Conservation (phyloP, 768 basidiomycete genomes). For the Macrolepiota albuminosa region DNA sequence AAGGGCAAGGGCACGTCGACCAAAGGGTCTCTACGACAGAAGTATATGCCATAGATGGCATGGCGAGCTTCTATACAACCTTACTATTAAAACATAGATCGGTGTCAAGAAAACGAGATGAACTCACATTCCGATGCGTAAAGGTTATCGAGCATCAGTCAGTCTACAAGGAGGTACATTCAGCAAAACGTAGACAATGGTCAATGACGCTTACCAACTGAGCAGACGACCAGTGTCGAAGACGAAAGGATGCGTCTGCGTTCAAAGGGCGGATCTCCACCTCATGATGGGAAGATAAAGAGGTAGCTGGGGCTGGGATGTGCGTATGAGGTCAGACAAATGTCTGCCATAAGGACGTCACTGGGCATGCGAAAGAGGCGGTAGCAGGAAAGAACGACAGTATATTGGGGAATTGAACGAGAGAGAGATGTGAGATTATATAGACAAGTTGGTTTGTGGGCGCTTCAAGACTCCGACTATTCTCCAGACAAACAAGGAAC, state of each 20-base stretch:
- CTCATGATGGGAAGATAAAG: neutral
- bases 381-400: too few species aligned
- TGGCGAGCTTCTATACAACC: neutral
- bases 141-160: neutral
- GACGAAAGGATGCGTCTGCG: neutral
- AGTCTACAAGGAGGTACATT: neutral
- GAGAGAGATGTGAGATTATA: too few species aligned
- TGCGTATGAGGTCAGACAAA: too few species aligned
- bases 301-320: neutral
- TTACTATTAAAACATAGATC: neutral
- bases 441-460: too few species aligned
- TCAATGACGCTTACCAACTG: neutral
- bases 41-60: neutral
- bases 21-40: neutral
- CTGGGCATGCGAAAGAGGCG: too few species aligned
- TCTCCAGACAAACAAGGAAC: too few species aligned
- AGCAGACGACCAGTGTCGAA: neutral
- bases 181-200: neutral
- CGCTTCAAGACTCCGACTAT: too few species aligned
- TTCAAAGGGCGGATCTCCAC: neutral
- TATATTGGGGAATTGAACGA: too few species aligned
- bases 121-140: neutral
- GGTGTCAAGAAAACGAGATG: neutral
- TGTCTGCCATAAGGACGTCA: too few species aligned
- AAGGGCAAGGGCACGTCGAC: neutral